These are phyloP conservation scores for Sinapis alba DNA, from an alignment of 441 rosid genomes.

Conservation along the genomic window DNA sequence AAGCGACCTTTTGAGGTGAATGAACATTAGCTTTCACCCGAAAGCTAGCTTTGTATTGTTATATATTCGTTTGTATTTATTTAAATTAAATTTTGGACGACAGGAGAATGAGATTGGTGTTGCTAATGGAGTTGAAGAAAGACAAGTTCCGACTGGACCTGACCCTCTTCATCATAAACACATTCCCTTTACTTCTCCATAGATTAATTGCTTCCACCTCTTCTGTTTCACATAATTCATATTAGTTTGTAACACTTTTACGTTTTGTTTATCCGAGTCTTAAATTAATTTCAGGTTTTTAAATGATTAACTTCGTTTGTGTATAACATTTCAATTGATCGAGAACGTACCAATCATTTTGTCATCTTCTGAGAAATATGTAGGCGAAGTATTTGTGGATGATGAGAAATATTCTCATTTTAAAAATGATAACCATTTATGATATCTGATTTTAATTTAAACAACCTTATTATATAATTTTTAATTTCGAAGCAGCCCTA, in stretches of 20 bases:
- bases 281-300: neutral
- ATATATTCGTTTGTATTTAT: neutral
- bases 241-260: conserved; percentile 6
- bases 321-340: neutral
- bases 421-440: neutral
- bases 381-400: neutral
- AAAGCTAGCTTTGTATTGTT: neutral
- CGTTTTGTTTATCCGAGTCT: conserved; percentile 3
- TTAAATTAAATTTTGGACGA: neutral
- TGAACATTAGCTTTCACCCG: neutral
- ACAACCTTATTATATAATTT: neutral
- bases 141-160: conserved; percentile 77
- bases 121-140: conserved; percentile 38
- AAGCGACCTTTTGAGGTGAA: neutral
- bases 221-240: conserved; percentile 3
- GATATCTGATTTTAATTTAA: neutral
- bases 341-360: conserved; percentile 3
- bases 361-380: neutral
- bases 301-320: neutral
- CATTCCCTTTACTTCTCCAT: conserved; percentile 43
- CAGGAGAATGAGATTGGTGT: conserved; percentile 25
- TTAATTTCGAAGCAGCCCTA: neutral
- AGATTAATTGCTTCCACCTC: conserved; percentile 9
- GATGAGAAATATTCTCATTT: neutral
- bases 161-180: conserved; percentile 77